These are phyloP conservation scores for Paramecium octaurelia DNA, from an alignment of 73 alveolate genomes.

Conservation along the genomic window DNA sequence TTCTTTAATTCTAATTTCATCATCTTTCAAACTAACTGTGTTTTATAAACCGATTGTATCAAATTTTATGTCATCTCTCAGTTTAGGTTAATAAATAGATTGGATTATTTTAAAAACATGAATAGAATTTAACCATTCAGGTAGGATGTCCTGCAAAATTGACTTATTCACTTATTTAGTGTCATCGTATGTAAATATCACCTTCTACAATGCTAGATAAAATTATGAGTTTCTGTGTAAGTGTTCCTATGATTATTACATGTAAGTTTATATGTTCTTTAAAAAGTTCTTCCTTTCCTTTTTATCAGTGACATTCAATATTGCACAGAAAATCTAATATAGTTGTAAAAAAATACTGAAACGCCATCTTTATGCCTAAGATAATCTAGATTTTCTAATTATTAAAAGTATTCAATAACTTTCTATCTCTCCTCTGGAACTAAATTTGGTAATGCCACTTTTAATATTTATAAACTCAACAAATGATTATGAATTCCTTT, in stretches of 20 bases:
- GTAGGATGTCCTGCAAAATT: neutral
- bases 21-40: neutral
- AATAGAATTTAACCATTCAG: neutral
- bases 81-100: conserved; percentile 22
- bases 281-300: neutral
- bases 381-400: neutral
- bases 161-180: neutral
- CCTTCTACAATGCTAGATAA: neutral
- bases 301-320: neutral
- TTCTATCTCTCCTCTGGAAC: conserved; percentile 15
- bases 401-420: conserved; percentile 21
- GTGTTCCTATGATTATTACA: neutral
- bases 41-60: neutral
- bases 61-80: neutral
- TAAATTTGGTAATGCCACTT: neutral
- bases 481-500: conserved; percentile 45
- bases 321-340: conserved; percentile 18
- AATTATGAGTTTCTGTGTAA: neutral
- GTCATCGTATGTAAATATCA: neutral
- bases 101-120: neutral
- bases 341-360: neutral
- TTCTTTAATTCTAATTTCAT: conserved; percentile 1
- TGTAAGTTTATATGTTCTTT: neutral
- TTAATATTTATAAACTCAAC: neutral
- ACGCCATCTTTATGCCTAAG: conserved; percentile 33